A percentile compares a stretch with the other conserved stretches of the same genome.
Conservation (phyloP, 1,284 basidiomycete genomes). For the Puccinia triticina region DNA sequence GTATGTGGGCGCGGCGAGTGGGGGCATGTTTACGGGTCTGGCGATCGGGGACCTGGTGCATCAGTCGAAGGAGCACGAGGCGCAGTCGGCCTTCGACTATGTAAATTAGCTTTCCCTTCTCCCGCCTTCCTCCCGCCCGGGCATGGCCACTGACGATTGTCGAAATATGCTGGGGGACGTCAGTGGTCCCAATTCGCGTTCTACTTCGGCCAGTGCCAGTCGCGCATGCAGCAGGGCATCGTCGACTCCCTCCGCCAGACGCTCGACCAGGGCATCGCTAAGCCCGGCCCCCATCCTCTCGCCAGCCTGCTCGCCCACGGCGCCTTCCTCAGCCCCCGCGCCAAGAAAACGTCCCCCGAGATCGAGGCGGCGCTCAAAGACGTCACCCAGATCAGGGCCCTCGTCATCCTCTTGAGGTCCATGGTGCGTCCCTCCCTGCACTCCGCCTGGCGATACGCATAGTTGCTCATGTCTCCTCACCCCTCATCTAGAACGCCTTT, state of each 20-base stretch:
- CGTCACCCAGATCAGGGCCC: slow-evolving; percentile 37
- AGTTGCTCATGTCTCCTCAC: too few relatives aligned
- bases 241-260: not conserved
- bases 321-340: slow-evolving; percentile 15
- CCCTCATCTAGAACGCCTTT: slow-evolving; percentile 34
- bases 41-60: not conserved
- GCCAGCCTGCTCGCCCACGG: slow-evolving; percentile 9
- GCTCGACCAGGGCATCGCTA: slow-evolving; percentile 20
- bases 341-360: slow-evolving; percentile 26
- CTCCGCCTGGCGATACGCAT: not conserved
- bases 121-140: not conserved
- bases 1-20: slow-evolving; percentile 21
- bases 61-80: slow-evolving; percentile 3
- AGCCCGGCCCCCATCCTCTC: slow-evolving; percentile 1
- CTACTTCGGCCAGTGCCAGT: slow-evolving; percentile 37
- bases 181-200: slow-evolving; percentile 46
- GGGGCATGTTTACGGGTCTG: slow-evolving; percentile 1
- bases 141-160: not conserved
- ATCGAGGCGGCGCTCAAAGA: slow-evolving; percentile 31
- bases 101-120: not conserved
- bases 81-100: slow-evolving; percentile 19
- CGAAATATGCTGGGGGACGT: not conserved
- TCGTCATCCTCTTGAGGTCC: slow-evolving; percentile 48
- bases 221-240: slow-evolving; percentile 33
- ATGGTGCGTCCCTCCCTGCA: slow-evolving; percentile 31